Percentiles rank a stretch among this genome's conserved stretches.
These are phyloP conservation scores for Mucor lusitanicus DNA, from an alignment of 371 early-diverging fungal species.

Conservation along the genomic window DNA sequence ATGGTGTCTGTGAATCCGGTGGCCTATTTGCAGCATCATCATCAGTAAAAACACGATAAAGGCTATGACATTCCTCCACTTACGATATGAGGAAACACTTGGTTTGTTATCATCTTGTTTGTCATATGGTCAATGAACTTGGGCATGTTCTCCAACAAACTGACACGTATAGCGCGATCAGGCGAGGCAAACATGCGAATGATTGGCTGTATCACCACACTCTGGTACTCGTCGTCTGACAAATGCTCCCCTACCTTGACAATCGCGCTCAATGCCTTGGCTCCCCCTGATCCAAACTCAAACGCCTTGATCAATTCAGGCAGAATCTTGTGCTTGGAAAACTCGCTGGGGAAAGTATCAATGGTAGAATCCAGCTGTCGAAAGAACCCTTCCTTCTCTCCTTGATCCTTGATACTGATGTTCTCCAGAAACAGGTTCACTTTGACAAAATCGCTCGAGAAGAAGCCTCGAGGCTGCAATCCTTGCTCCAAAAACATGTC, in stretches of 20 bases:
- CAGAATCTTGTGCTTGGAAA: conserved; percentile 83
- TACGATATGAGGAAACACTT: conserved; percentile 88
- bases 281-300: conserved; percentile 91
- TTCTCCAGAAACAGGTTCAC: conserved; percentile 85
- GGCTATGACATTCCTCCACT: not conserved
- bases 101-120: conserved; percentile 70
- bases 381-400: conserved; percentile 80
- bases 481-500: conserved; percentile 72
- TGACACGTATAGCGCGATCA: conserved; percentile 88
- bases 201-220: conserved; percentile 70
- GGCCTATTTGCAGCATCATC: conserved; percentile 45
- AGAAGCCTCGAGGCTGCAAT: conserved; percentile 63
- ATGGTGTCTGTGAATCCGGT: conserved; percentile 88
- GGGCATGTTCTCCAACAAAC: conserved; percentile 79
- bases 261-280: conserved; percentile 82
- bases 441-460: conserved; percentile 78
- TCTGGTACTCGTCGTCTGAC: conserved; percentile 71
- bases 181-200: conserved; percentile 86
- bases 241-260: conserved; percentile 82
- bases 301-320: conserved; percentile 90
- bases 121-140: conserved; percentile 74
- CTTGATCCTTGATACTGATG: conserved; percentile 82
- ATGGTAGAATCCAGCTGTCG: conserved; percentile 61
- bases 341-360: conserved; percentile 79
- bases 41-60: not conserved